These are phyloP conservation scores for Sclerotinia minor DNA, from an alignment of 2,329 filamentous ascomycete species.

Conservation along the genomic window DNA sequence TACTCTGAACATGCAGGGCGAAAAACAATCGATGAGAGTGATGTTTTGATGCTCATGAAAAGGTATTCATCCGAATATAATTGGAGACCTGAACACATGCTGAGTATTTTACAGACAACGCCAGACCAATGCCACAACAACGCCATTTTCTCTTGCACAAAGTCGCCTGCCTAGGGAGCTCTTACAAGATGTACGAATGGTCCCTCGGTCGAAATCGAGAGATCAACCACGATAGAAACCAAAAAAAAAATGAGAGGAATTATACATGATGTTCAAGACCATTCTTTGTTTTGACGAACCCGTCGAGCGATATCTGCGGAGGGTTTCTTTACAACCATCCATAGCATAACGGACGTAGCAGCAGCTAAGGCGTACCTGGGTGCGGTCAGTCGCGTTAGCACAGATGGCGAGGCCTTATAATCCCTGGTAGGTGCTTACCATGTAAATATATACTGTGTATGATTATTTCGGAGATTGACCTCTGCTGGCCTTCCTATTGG, in stretches of 20 bases:
- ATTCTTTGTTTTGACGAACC: conserved; percentile 73
- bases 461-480: conserved; percentile 93
- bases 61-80: conserved; percentile 54
- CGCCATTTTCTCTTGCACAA: conserved; percentile 82
- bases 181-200: conserved; percentile 77
- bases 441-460: conserved; percentile 97
- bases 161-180: conserved; percentile 79
- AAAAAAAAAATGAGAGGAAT: conserved; percentile 45
- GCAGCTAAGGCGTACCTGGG: conserved; percentile 79
- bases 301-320: conserved; percentile 70
- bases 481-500: conserved; percentile 86
- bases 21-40: conserved; percentile 82
- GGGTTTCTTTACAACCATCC: conserved; percentile 90
- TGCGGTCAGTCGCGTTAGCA: conserved; percentile 10
- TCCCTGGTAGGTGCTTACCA: conserved; percentile 65
- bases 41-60: conserved; percentile 79
- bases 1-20: conserved; percentile 81
- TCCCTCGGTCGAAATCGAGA: conserved; percentile 54
- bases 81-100: conserved; percentile 31
- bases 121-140: conserved; percentile 68
- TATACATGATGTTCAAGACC: conserved; percentile 54
- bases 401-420: not conserved
- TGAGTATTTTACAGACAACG: conserved; percentile 65
- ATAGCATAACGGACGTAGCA: conserved; percentile 93
- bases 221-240: not conserved